Percentiles rank a stretch among this genome's conserved stretches.
Evolutionary conservation across 352 stramenopile genomes (phyloP).

Genomic region (Pythium utonaiense): DNA sequence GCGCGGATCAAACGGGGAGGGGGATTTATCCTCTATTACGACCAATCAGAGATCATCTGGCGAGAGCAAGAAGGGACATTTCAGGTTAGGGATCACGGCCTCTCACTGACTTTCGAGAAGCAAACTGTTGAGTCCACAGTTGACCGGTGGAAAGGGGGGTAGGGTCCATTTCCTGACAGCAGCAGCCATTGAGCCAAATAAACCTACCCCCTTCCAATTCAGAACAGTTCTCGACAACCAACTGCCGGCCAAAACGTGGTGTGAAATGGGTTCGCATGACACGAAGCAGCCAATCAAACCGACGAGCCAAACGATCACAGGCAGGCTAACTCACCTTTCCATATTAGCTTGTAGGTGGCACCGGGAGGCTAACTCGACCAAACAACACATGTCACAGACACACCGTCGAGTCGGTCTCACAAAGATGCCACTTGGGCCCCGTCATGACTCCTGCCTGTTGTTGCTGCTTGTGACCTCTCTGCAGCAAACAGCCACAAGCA

Average conservation of each 20-base stretch:
- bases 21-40: background rate
- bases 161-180: background rate
- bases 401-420: background rate
- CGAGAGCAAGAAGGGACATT: background rate
- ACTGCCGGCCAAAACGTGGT: background rate
- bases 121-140: background rate
- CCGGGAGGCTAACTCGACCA: background rate
- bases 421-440: background rate
- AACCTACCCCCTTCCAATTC: background rate
- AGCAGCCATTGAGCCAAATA: background rate
- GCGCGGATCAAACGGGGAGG: background rate
- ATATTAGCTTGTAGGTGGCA: background rate
- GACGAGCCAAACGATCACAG: background rate
- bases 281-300: conserved; percentile 1
- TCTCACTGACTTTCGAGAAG: too few species aligned
- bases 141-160: background rate
- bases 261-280: background rate
- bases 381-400: background rate
- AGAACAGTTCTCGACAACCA: conserved; percentile 1
- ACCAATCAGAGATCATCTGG: background rate
- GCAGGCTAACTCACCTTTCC: background rate
- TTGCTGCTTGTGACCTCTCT: too few species aligned
- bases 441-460: too few species aligned
- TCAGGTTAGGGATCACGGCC: background rate
- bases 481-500: too few species aligned